Evolutionary conservation across 176 grass and related monocot species (phyloP).

Genomic region (Chrysopogon serrulatus): DNA sequence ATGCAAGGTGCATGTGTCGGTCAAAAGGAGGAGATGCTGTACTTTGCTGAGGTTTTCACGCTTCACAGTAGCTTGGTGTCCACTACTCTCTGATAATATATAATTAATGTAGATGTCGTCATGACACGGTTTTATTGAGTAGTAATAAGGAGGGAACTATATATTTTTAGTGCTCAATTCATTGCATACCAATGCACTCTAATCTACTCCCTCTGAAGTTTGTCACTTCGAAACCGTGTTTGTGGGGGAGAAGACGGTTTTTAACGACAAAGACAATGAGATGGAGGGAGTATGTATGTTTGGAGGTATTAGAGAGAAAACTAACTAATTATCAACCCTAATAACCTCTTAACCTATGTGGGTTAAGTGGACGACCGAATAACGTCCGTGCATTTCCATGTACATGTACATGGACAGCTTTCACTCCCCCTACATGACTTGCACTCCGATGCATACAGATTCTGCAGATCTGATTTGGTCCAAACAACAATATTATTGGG

Average conservation of each 20-base stretch:
- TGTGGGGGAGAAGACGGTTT: too few relatives aligned
- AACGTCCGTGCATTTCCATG: background rate
- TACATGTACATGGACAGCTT: background rate
- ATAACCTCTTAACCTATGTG: too few relatives aligned
- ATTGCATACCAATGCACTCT: too few relatives aligned
- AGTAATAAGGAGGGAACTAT: background rate
- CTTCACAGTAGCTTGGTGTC: background rate
- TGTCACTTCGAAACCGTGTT: too few relatives aligned
- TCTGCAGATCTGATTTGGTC: background rate
- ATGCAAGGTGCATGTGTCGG: conserved; percentile 25
- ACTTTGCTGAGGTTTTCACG: background rate
- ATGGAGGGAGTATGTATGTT: too few relatives aligned
- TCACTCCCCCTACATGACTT: background rate
- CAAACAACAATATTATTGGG: background rate
- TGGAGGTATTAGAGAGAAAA: too few relatives aligned
- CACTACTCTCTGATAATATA: background rate
- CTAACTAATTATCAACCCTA: background rate
- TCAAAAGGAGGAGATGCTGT: background rate
- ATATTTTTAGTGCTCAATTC: too few relatives aligned
- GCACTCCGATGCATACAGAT: background rate
- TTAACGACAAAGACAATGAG: too few relatives aligned
- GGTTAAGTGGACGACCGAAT: background rate
- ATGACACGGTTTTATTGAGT: background rate
- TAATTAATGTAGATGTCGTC: too few relatives aligned
- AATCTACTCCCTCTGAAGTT: too few relatives aligned